Evolutionary conservation across 139 green algal genomes (phyloP).

Genomic region (Chlorella sp.): DNA sequence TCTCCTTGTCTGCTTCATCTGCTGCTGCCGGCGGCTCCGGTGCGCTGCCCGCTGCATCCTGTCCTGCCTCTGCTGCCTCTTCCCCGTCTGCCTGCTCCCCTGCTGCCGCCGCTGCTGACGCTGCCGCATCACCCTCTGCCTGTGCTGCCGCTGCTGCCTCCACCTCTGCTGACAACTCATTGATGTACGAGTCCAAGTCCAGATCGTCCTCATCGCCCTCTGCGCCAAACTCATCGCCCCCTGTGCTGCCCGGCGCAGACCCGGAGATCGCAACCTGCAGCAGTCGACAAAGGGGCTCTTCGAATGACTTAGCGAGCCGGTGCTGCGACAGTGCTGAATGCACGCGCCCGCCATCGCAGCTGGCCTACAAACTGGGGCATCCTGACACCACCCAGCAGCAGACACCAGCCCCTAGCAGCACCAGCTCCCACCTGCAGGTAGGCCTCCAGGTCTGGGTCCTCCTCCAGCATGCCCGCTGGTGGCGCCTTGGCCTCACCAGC

Average conservation of each 20-base stretch:
- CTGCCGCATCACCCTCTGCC: background rate
- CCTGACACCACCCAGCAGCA: background rate
- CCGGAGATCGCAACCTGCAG: conserved; percentile 17
- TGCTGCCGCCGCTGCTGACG: background rate
- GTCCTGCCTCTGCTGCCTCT: background rate
- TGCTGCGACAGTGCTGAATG: too few species aligned
- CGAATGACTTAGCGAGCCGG: too few species aligned
- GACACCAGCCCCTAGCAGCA: too few species aligned
- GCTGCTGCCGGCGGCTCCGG: background rate
- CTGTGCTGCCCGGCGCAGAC: background rate
- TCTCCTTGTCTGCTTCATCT: background rate
- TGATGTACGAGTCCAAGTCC: conserved; percentile 73
- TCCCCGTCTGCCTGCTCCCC: background rate
- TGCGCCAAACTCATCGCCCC: conserved; percentile 15
- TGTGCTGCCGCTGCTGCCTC: conserved; percentile 9
- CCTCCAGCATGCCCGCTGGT: conserved; percentile 37
- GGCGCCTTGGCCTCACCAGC: too few species aligned
- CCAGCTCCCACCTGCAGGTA: conserved; percentile 62
- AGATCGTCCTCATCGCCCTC: conserved; percentile 44
- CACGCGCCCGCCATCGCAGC: too few species aligned
- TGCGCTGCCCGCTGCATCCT: background rate
- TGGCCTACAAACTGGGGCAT: too few species aligned
- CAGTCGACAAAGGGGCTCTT: too few species aligned
- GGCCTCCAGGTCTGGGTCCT: conserved; percentile 68
- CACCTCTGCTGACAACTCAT: conserved; percentile 51